A percentile compares a stretch with the other conserved stretches of the same genome.
phyloP scores from a whole-genome alignment of 768 basidiomycete genomes.

The Crepidotus variabilis region DNA sequence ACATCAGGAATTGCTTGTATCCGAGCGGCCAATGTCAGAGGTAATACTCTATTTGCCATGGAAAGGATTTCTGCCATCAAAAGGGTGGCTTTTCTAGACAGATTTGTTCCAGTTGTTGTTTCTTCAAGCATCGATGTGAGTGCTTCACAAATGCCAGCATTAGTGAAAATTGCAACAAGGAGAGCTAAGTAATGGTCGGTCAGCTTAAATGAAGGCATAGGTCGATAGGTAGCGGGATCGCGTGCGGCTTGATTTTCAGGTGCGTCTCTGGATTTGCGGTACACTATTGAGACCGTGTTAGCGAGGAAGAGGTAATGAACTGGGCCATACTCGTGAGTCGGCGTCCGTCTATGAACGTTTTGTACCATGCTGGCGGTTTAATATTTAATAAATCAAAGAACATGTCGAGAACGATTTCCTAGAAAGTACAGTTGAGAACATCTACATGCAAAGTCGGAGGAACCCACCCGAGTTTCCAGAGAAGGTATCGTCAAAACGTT shows the following conservation, averaged over 20 bases:
- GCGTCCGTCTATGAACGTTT: constrained; percentile 86
- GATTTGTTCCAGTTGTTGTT: constrained; percentile 59
- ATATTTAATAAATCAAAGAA: constrained; percentile 93
- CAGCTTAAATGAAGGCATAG: constrained; percentile 62
- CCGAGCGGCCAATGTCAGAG: constrained; percentile 73
- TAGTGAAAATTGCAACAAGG: constrained; percentile 76
- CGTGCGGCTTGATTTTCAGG: constrained; percentile 27
- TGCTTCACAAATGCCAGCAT: constrained; percentile 87
- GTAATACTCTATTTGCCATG: constrained; percentile 83
- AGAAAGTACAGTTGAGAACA: background rate
- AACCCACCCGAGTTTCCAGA: constrained; percentile 75
- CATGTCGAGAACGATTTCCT: constrained; percentile 94
- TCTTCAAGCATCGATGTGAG: constrained; percentile 85
- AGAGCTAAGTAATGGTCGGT: constrained; percentile 93
- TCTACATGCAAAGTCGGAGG: background rate
- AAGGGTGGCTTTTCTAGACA: constrained; percentile 88
- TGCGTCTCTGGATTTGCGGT: constrained; percentile 49
- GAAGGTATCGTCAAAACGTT: constrained; percentile 88
- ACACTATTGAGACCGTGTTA: constrained; percentile 43
- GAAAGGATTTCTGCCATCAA: constrained; percentile 90
- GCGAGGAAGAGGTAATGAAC: background rate
- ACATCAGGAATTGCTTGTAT: constrained; percentile 86
- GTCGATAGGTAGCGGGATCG: constrained; percentile 36
- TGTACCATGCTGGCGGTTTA: constrained; percentile 89
- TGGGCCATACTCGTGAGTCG: constrained; percentile 68